Base-by-base conservation (phyloP, 768 basidiomycete genomes). In the Boletus patriciae region DNA sequence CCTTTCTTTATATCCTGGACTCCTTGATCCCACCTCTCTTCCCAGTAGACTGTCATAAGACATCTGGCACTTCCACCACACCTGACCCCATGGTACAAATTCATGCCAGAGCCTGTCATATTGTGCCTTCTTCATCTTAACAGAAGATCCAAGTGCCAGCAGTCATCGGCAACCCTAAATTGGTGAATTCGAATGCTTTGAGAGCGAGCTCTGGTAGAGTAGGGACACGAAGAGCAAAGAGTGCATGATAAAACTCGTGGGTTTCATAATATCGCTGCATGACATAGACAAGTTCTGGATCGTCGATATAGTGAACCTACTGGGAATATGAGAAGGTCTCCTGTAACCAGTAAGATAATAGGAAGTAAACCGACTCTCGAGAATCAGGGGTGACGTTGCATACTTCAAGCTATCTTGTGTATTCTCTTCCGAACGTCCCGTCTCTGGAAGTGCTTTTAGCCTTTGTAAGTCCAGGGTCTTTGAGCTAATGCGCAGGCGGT, bases 201-300 rank as follows among this genome's bases (percentile, higher is more conserved):
- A 98, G 83, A 1, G 94, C 92, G 31, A 99, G 81, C 70, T 99
- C 97, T 46, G 89, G 92, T 55, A 90, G 84, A 66, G 96, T 89
- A 58, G 87, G 87, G 55, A 98, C 93, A 0, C 94, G 94, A 10
- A 98, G 80, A 63, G 85, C 85, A 75, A 86, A 86, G 58, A 98
- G 81, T 66, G 91, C 92, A 68, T 99, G 97, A 69, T 98, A 97
- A 63, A 98, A 88, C 74, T 99, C 96, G 73, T 99, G 97, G 61
- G 90, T 96, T 75, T 99, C 95, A 25, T 96, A 88, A 71, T 98
- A 99, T 49, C 96, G 88, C 63, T 95, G 92, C 90, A 99, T 93
- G 53, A 98, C 91, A 72, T 97, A 98, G 25, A 97, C 97, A 12
- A 97, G 83, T 66, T 97, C 95, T 3, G 94, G 94, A 66, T 98